Evolutionary conservation across 768 basidiomycete genomes (phyloP).

Genomic region (Chalciporus sphaerocephalus): DNA sequence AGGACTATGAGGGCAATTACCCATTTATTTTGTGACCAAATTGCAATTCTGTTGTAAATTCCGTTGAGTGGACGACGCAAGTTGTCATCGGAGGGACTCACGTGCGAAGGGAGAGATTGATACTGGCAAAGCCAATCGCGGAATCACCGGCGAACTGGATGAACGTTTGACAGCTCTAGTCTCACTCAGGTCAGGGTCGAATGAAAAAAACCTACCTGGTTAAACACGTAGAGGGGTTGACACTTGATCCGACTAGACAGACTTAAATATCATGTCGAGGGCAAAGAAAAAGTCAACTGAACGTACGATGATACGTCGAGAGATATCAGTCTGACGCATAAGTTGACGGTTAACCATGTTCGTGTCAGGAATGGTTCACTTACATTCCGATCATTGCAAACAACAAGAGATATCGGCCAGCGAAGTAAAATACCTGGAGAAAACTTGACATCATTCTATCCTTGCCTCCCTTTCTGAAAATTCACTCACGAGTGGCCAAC

Average conservation of each 20-base stretch:
- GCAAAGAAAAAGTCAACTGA: neutral
- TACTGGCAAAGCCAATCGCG: conserved; percentile 42
- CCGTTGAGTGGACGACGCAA: conserved; percentile 10
- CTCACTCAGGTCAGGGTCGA: neutral
- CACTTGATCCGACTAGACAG: conserved; percentile 37
- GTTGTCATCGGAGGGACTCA: conserved; percentile 11
- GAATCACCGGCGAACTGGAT: conserved; percentile 40
- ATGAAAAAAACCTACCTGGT: conserved; percentile 34
- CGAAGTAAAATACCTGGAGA: conserved; percentile 41
- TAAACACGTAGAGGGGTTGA: conserved; percentile 45
- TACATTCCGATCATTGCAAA: conserved; percentile 47
- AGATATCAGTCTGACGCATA: conserved; percentile 27
- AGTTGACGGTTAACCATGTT: conserved; percentile 3
- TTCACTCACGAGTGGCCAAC: conserved; percentile 45
- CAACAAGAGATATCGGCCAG: conserved; percentile 41
- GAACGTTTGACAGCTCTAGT: neutral
- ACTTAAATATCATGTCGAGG: neutral
- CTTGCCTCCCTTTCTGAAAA: neutral
- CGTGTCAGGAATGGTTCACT: conserved; percentile 5
- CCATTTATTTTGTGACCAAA: conserved; percentile 58
- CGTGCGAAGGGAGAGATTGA: conserved; percentile 47
- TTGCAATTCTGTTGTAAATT: conserved; percentile 48
- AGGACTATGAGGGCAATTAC: conserved; percentile 48
- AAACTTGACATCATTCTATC: conserved; percentile 4
- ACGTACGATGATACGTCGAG: conserved; percentile 36